Conservation (phyloP, 495 filamentous ascomycete species). For the Achaetomiella virescens region DNA sequence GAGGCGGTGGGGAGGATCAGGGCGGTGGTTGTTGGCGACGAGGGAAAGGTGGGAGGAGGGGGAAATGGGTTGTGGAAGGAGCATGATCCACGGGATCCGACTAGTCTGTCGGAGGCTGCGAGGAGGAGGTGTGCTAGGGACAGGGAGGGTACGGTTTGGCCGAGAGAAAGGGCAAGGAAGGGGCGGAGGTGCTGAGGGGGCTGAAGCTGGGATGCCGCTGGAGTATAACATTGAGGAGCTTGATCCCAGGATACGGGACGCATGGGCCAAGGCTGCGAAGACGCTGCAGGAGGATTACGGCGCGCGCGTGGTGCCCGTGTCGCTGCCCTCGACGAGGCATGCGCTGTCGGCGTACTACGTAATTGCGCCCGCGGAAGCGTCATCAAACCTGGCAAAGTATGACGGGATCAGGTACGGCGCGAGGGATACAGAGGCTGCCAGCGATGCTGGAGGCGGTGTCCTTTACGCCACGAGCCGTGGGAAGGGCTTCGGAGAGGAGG, state of each 20-base stretch:
- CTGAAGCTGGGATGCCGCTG: constrained; percentile 61
- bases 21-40: constrained; percentile 46
- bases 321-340: constrained; percentile 75
- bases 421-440: constrained; percentile 15
- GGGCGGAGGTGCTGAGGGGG: constrained; percentile 29
- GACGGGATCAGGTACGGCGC: constrained; percentile 88
- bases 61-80: constrained; percentile 33
- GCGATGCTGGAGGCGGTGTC: constrained; percentile 37
- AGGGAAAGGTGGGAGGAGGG: constrained; percentile 13
- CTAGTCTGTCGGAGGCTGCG: constrained; percentile 53
- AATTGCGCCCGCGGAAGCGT: constrained; percentile 89
- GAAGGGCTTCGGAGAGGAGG: constrained; percentile 72
- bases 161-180: background rate
- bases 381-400: constrained; percentile 96
- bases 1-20: constrained; percentile 41
- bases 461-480: constrained; percentile 73
- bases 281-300: constrained; percentile 50
- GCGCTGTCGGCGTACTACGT: constrained; percentile 93
- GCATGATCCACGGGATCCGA: constrained; percentile 73
- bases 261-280: constrained; percentile 59
- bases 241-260: constrained; percentile 52
- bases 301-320: constrained; percentile 65
- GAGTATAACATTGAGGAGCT: constrained; percentile 89
- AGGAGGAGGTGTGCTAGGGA: constrained; percentile 47
- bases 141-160: constrained; percentile 31